These are phyloP conservation scores for Neurospora sp. DNA, from an alignment of 495 filamentous ascomycete species.

Conservation along the genomic window DNA sequence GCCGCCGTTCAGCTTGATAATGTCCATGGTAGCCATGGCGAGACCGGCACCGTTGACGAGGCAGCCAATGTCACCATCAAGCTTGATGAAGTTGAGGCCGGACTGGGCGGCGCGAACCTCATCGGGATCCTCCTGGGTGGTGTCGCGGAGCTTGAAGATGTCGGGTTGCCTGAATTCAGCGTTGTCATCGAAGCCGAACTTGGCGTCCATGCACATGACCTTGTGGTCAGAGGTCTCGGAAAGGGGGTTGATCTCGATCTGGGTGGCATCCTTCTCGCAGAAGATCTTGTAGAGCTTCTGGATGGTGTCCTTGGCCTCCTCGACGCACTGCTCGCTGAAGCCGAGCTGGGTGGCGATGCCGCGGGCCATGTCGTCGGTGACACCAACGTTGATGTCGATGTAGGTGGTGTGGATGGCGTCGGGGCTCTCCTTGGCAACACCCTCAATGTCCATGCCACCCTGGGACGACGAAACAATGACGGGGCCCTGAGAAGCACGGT, in stretches of 20 bases:
- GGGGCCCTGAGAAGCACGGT: slow-evolving; percentile 80
- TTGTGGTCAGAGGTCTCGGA: slow-evolving; percentile 95
- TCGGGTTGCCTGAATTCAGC: slow-evolving; percentile 97
- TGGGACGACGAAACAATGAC: slow-evolving; percentile 97
- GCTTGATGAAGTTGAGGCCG: slow-evolving; percentile 98
- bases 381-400: slow-evolving; percentile 87
- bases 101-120: slow-evolving; percentile 93
- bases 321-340: slow-evolving; percentile 93
- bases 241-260: slow-evolving; percentile 98
- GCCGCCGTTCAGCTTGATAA: slow-evolving; percentile 99
- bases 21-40: slow-evolving; percentile 99
- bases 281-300: slow-evolving; percentile 98
- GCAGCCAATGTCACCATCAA: slow-evolving; percentile 98
- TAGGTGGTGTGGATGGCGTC: slow-evolving; percentile 88
- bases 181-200: slow-evolving; percentile 96
- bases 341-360: slow-evolving; percentile 86
- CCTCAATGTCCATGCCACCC: slow-evolving; percentile 98
- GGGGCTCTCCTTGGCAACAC: slow-evolving; percentile 93
- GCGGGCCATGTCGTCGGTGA: slow-evolving; percentile 88
- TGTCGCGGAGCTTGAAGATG: slow-evolving; percentile 86
- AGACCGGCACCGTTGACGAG: slow-evolving; percentile 98
- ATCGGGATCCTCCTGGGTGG: slow-evolving; percentile 89
- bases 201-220: slow-evolving; percentile 98
- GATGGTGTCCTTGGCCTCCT: slow-evolving; percentile 88
- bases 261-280: slow-evolving; percentile 94